These are phyloP conservation scores for Miscanthus sacchariflorus DNA, from an alignment of 202 grass and related monocot species.

Conservation along the genomic window DNA sequence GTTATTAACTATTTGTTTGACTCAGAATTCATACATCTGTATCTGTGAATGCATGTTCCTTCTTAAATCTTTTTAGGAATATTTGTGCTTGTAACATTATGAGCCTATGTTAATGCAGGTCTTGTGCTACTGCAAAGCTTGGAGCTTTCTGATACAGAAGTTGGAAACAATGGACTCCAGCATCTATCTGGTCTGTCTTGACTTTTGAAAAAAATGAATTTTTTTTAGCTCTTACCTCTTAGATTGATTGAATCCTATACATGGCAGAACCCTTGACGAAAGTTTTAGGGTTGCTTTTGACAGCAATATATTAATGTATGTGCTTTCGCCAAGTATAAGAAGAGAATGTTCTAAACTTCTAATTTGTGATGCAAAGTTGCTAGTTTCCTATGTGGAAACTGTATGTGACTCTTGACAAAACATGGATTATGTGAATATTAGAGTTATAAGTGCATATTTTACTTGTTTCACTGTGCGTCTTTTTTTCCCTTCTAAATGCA, in stretches of 20 bases:
- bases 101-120: slow-evolving; percentile 55
- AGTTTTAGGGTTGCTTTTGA: not conserved
- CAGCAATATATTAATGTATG: slow-evolving; percentile 7
- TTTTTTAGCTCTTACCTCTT: not conserved
- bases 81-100: slow-evolving; percentile 33
- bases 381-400: not conserved
- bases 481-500: not conserved
- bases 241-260: not conserved
- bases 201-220: not conserved
- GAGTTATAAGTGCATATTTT: slow-evolving; percentile 21
- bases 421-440: slow-evolving; percentile 5
- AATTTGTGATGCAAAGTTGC: not conserved
- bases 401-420: not conserved
- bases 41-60: not conserved
- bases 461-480: not conserved
- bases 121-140: slow-evolving; percentile 80
- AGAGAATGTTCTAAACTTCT: too few relatives aligned
- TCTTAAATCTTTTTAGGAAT: not conserved
- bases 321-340: not conserved
- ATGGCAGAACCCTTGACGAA: not conserved
- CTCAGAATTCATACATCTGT: not conserved
- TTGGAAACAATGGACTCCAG: slow-evolving; percentile 75
- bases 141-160: slow-evolving; percentile 83
- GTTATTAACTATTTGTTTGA: not conserved
- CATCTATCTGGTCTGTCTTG: slow-evolving; percentile 79